These are phyloP conservation scores for Verticillium longisporum DNA, from an alignment of 2,329 filamentous ascomycete genomes.

Conservation along the genomic window DNA sequence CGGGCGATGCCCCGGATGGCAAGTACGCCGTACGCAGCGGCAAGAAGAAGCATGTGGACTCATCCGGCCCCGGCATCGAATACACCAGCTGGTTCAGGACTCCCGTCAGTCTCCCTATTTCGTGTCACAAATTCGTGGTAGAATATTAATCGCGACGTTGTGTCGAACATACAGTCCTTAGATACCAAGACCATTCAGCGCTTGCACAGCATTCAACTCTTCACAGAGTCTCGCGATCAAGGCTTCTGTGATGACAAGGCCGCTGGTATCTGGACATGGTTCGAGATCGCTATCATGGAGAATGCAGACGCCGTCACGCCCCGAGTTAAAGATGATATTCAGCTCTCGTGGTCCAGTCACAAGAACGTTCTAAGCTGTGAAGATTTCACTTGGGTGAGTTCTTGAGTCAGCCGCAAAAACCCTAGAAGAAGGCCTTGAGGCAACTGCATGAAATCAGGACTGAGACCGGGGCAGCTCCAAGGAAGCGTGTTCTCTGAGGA, in stretches of 20 bases:
- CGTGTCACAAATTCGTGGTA: too few relatives aligned
- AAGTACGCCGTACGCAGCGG: too few relatives aligned
- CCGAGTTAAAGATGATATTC: neutral
- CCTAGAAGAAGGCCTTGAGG: too few relatives aligned
- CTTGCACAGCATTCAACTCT: neutral
- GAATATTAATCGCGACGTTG: too few relatives aligned
- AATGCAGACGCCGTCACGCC: neutral
- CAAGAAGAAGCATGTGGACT: too few relatives aligned
- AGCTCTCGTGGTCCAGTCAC: neutral
- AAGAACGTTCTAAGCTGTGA: neutral
- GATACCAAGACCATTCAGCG: too few relatives aligned
- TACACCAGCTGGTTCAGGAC: too few relatives aligned
- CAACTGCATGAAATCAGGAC: neutral
- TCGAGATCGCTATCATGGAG: conserved; percentile 6
- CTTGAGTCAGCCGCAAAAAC: neutral
- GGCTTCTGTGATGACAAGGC: neutral
- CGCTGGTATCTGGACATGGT: conserved; percentile 10
- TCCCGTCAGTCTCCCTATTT: too few relatives aligned
- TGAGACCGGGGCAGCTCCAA: neutral
- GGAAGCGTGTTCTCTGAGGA: neutral
- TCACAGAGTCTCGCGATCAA: conserved; percentile 10
- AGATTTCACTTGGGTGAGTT: neutral
- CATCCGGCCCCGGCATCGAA: too few relatives aligned
- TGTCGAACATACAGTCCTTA: too few relatives aligned
- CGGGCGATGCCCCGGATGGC: too few relatives aligned